Base-by-base conservation (phyloP, 805 yeast genomes). In the Barnettozyma pratensis region DNA sequence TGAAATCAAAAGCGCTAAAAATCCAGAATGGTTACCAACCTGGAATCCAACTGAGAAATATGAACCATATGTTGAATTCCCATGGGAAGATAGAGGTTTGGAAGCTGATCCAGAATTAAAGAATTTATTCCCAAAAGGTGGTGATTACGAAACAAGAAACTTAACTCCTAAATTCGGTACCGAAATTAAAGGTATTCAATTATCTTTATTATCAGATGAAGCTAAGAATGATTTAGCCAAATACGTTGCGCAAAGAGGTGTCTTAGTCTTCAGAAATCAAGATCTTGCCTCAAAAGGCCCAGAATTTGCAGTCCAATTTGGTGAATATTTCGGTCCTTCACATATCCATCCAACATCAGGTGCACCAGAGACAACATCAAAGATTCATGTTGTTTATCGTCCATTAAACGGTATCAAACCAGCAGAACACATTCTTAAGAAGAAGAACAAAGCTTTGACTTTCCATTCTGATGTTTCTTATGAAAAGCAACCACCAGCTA, bases 331-430 rank as follows among this genome's bases (percentile, higher is more conserved):
- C 61, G 91, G 92, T 34, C 81, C 81, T 34, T 72, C 80, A 52
- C 90, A 85, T 64, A 74, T 82, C 51, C 91, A 85, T 60, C 87
- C 88, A 41, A 80, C 87, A 10, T 79, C 87, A 5, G 89, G 90
- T 26, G 81, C 86, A n/a, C 89, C 86, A 34, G 69, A 67, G 52
- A 34, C 46, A 12, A 42, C 46, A 19, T 83, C 87, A 3, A 82
- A 80, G 50, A 69, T 82, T 49, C 86, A 81, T 53, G 65, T 81
- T 34, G 79, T 81, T 29, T 79, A 75, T 60, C 69, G 83, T 30
- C 44, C 48, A 7, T 11, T 29, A 11, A 45, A 34, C 1, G 37
- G 37, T 6, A 27, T n/a, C n/a, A 41, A 35, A 8, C 48, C 50
- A 27, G 30, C 11, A 6, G 46, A 44, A 4, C 8, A 30, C 7